phyloP scores from a whole-genome alignment of 257 asterid genomes.

The Solanum piurae region DNA sequence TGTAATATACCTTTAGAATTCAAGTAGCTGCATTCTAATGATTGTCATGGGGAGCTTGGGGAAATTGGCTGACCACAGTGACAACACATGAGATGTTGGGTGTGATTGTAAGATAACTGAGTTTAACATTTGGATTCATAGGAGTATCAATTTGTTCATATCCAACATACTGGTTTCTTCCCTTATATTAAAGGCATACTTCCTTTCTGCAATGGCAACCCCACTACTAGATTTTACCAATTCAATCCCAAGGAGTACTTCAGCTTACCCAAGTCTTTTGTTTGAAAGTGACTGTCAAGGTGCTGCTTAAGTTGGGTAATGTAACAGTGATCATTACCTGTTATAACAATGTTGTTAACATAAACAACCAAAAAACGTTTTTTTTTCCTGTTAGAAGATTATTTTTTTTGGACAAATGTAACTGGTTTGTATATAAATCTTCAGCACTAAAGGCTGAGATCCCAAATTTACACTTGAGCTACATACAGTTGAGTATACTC shows the following conservation, averaged over 20 bases:
- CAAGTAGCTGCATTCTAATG: background rate
- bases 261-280: background rate
- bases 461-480: background rate
- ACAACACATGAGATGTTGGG: background rate
- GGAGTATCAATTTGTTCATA: background rate
- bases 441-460: background rate
- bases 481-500: background rate
- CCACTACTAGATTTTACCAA: background rate
- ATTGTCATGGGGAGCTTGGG: background rate
- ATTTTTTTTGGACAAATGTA: background rate
- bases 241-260: background rate
- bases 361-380: background rate
- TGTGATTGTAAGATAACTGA: background rate
- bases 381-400: background rate
- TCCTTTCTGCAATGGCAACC: background rate
- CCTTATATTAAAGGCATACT: background rate
- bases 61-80: background rate
- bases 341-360: background rate
- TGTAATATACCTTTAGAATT: background rate
- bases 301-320: background rate
- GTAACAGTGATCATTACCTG: background rate
- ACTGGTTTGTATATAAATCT: background rate
- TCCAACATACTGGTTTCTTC: background rate
- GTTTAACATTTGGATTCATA: background rate
- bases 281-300: background rate